phyloP scores from a whole-genome alignment of 2,329 filamentous ascomycete species.

The Xylaria sp. region DNA sequence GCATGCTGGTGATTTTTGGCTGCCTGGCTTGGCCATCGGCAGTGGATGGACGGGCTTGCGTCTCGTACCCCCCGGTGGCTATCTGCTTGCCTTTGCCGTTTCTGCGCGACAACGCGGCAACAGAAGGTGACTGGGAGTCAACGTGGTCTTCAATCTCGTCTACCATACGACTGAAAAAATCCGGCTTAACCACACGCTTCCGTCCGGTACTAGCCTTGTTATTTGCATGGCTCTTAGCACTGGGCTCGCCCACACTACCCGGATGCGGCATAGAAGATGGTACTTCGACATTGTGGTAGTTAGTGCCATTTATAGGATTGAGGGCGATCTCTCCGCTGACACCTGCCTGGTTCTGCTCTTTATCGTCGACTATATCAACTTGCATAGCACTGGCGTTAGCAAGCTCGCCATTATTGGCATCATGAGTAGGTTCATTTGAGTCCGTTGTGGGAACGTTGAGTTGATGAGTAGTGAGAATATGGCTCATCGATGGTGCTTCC shows the following conservation, averaged over 20 bases:
- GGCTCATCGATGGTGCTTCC: not conserved
- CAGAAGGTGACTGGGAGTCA: constrained; percentile 38
- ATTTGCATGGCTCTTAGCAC: constrained; percentile 4
- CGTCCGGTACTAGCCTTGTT: constrained; percentile 38
- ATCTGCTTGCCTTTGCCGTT: constrained; percentile 24
- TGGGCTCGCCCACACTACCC: constrained; percentile 4
- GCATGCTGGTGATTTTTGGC: constrained; percentile 41
- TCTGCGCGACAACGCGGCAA: constrained; percentile 34
- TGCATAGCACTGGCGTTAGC: not conserved
- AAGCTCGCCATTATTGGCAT: not conserved
- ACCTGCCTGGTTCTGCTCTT: not conserved
- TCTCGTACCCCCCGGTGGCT: not conserved
- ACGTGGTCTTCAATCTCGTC: constrained; percentile 26
- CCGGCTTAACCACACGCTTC: constrained; percentile 44
- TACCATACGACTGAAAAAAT: constrained; percentile 41
- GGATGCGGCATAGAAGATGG: constrained; percentile 38
- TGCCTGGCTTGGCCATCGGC: constrained; percentile 32
- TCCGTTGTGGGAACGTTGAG: not conserved
- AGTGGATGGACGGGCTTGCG: constrained; percentile 33
- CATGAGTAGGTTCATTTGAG: not conserved
- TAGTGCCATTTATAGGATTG: not conserved
- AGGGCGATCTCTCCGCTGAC: not conserved
- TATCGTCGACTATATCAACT: not conserved
- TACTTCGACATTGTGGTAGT: constrained; percentile 33
- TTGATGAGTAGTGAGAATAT: not conserved